A percentile compares a stretch with the other conserved stretches of the same genome.
Evolutionary conservation across 129 eudicot genomes (phyloP).

Genomic region (Silybum marianum): DNA sequence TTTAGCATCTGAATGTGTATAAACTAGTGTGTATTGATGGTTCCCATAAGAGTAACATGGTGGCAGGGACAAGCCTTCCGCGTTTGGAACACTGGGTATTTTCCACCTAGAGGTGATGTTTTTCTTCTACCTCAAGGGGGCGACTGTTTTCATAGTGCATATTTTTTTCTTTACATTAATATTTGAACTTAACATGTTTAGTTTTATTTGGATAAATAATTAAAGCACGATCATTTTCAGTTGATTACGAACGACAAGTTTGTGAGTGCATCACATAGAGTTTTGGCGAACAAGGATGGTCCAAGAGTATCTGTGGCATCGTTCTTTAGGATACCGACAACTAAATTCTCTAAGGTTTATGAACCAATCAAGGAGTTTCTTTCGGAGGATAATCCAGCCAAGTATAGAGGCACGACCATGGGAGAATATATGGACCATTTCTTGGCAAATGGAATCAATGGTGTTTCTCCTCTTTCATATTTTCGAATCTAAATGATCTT

Average conservation of each 20-base stretch:
- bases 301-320: constrained; percentile 51
- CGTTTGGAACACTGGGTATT: no score
- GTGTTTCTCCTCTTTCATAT: constrained; percentile 32
- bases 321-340: constrained; percentile 23
- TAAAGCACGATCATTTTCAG: constrained; percentile 22
- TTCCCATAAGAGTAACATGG: no score
- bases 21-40: no score
- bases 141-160: no score
- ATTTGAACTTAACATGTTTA: no score
- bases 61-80: no score
- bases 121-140: no score
- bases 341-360: not conserved
- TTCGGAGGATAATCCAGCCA: constrained; percentile 40
- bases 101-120: no score
- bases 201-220: no score
- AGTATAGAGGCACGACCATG: constrained; percentile 40
- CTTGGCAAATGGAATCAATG: constrained; percentile 47
- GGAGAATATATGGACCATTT: constrained; percentile 31
- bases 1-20: no score
- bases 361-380: constrained; percentile 62
- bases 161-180: no score
- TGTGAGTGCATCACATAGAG: constrained; percentile 55
- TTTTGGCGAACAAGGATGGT: constrained; percentile 33
- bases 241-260: constrained; percentile 50
- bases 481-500: constrained; percentile 27